Conservation (phyloP, 2,329 filamentous ascomycete species). For the Aquanectria penicillioides region DNA sequence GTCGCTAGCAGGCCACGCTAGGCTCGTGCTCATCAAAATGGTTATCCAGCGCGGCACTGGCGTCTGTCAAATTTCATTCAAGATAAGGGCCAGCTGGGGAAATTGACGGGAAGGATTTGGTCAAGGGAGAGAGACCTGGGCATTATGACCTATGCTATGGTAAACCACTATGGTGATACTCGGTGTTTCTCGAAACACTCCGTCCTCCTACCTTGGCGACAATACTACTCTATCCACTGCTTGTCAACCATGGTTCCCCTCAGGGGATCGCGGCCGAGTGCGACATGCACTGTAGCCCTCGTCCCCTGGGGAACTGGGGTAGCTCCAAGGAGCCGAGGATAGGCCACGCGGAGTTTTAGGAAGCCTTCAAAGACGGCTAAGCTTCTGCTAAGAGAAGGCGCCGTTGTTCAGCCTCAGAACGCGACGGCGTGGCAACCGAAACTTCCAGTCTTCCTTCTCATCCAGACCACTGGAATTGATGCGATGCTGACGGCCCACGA, state of each 20-base stretch:
- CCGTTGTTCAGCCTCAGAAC: conserved; percentile 17
- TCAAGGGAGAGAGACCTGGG: too few species aligned
- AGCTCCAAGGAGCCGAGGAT: neutral
- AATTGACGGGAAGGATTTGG: too few species aligned
- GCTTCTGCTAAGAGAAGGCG: conserved; percentile 1
- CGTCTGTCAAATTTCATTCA: conserved; percentile 5
- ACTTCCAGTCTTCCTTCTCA: conserved; percentile 3
- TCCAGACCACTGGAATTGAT: too few species aligned
- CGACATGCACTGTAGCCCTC: neutral
- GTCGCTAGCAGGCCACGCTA: conserved; percentile 23
- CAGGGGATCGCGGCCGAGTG: neutral
- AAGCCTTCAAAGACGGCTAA: neutral
- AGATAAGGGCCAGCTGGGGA: neutral
- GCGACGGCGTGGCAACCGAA: conserved; percentile 2
- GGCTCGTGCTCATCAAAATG: neutral
- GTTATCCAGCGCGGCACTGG: neutral
- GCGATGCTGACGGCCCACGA: neutral
- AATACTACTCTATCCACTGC: too few species aligned
- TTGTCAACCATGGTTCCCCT: too few species aligned
- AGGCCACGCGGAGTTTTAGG: neutral
- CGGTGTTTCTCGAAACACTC: neutral
- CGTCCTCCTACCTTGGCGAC: too few species aligned
- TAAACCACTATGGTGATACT: neutral
- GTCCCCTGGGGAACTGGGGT: conserved; percentile 8
- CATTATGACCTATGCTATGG: neutral